These are phyloP conservation scores for Desmodesmus armatus DNA, from an alignment of 139 green algal genomes.

Conservation along the genomic window DNA sequence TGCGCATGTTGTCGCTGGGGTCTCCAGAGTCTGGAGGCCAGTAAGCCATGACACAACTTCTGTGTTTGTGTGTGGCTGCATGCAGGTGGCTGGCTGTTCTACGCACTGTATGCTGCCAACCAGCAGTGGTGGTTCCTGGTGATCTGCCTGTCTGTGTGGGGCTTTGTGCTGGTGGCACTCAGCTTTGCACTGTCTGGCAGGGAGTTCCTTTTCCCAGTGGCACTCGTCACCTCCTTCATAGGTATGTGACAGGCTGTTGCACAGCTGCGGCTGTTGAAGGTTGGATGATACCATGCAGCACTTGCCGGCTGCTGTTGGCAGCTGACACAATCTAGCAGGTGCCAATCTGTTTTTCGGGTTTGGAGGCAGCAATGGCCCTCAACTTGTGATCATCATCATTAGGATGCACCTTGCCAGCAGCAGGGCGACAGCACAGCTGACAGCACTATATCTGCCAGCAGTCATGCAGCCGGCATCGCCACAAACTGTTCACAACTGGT, in stretches of 20 bases:
- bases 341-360: too few relatives aligned
- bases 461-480: not conserved
- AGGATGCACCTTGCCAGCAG: too few relatives aligned
- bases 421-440: not conserved
- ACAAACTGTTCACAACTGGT: not conserved
- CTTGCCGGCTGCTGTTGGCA: too few relatives aligned
- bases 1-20: too few relatives aligned
- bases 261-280: too few relatives aligned
- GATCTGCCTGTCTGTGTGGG: not conserved
- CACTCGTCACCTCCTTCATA: not conserved
- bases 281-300: too few relatives aligned
- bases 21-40: too few relatives aligned
- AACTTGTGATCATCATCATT: not conserved
- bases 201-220: slow-evolving; percentile 6
- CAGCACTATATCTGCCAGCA: not conserved
- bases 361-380: too few relatives aligned
- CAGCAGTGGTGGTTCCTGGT: slow-evolving; percentile 26
- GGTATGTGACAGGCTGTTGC: not conserved
- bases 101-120: not conserved
- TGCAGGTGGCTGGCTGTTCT: slow-evolving; percentile 28
- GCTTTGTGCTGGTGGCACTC: not conserved
- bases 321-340: too few relatives aligned
- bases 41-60: too few relatives aligned
- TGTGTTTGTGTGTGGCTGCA: too few relatives aligned
- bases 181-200: not conserved